Conservation (phyloP, 768 basidiomycete genomes). For the Termitomyces sp. region DNA sequence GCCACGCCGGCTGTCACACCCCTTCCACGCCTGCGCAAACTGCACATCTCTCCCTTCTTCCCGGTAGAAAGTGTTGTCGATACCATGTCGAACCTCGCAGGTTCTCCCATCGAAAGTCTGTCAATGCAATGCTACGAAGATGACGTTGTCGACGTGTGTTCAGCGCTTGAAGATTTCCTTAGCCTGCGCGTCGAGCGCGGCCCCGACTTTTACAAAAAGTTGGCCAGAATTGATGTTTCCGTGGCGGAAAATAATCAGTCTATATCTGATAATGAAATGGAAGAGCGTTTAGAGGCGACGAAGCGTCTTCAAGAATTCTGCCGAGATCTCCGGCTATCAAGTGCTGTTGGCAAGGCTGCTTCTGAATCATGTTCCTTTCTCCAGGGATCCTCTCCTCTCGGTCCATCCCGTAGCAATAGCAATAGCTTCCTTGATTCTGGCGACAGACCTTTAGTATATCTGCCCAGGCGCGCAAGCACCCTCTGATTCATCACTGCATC, state of each 20-base stretch:
- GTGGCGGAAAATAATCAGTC: conserved; percentile 34
- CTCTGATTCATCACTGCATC: not conserved
- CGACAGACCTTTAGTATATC: not conserved
- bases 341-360: conserved; percentile 28
- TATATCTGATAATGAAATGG: conserved; percentile 29
- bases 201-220: conserved; percentile 45
- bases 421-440: not conserved
- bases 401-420: conserved; percentile 6
- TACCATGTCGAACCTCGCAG: conserved; percentile 55
- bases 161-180: conserved; percentile 55
- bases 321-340: conserved; percentile 41
- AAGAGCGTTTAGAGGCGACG: conserved; percentile 37
- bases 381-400: conserved; percentile 8
- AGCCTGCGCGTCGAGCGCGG: conserved; percentile 47
- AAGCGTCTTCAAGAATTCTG: conserved; percentile 48
- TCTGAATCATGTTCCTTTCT: conserved; percentile 12
- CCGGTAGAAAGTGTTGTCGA: conserved; percentile 58
- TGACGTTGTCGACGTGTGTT: conserved; percentile 60
- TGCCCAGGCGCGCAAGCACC: conserved; percentile 5
- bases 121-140: conserved; percentile 60
- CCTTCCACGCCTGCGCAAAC: conserved; percentile 46
- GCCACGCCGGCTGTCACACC: conserved; percentile 43
- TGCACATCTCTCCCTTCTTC: conserved; percentile 62
- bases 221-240: conserved; percentile 47
- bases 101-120: conserved; percentile 55